Evolutionary conservation across 2,329 filamentous ascomycete species (phyloP), one percentile per base, ranked within the genome.

Genomic region (Cercospora sp.): DNA sequence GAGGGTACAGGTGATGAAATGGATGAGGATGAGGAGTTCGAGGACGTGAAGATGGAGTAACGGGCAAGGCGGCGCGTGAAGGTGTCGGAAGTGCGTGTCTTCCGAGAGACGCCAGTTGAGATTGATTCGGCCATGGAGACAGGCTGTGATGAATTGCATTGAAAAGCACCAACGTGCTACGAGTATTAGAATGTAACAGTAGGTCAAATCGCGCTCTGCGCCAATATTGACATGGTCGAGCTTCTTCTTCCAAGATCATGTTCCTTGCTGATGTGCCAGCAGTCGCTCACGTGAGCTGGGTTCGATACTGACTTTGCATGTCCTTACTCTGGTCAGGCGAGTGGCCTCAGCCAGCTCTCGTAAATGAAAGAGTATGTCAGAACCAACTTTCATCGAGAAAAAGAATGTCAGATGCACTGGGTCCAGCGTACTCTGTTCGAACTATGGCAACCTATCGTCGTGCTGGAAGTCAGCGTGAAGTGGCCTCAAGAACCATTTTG

Each of bases 21-120:
- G 63, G 83, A 78, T 12, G 89, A 86, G 18, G 82, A 81, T 55
- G 81, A 79, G 5, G 83, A 87, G 51, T 86, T 87, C 65, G 77
- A 80, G 71, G 77, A 79, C 69, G 77, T 78, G 71, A 71, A 72
- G 58, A 60, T 68, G 67, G 63, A 66, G 20, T 65, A 53, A 31
- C 26, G n/a, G 33, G 13, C 5, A 30, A 42, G 26, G 5, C 13
- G 26, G 33, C 59, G 20, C 51, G 13, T n/a, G 60, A 51, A 12
- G 45, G 9, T 16, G 18, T 18, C n/a, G 9, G 18, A 53, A 36
- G 33, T 13, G 12, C 10, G 20, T 12, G 48, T 6, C 8, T 6
- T 16, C 5, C 18, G 20, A 28, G 42, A 7, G 10, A 23, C 12
- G 10, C 9, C 20, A 53, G 13, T 28, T 30, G 23, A 28, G 13